These are phyloP conservation scores for Ampelomyces quisqualis DNA, from an alignment of 2,329 filamentous ascomycete species.

Conservation along the genomic window DNA sequence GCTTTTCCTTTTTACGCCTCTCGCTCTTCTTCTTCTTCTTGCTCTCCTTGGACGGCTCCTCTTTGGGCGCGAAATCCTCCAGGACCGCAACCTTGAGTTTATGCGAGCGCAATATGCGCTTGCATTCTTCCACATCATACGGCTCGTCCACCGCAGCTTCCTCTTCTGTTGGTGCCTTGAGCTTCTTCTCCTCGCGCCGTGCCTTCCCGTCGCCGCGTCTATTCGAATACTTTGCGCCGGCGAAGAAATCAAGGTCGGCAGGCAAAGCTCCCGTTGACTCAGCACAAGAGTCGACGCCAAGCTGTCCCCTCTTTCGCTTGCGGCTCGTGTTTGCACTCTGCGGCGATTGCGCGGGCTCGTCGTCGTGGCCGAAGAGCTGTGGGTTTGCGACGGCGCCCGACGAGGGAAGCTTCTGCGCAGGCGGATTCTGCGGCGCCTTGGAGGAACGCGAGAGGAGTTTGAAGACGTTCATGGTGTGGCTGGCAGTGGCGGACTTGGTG, in stretches of 20 bases:
- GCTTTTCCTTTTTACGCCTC: slow-evolving; percentile 46
- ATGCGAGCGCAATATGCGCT: slow-evolving; percentile 73
- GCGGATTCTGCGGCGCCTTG: slow-evolving; percentile 52
- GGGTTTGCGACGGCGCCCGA: slow-evolving; percentile 65
- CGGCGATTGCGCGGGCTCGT: slow-evolving; percentile 44
- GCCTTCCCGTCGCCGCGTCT: slow-evolving; percentile 8
- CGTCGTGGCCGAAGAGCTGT: slow-evolving; percentile 61
- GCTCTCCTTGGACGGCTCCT: slow-evolving; percentile 53
- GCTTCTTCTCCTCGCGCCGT: slow-evolving; percentile 22
- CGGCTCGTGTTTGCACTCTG: slow-evolving; percentile 23
- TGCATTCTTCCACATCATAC: slow-evolving; percentile 70
- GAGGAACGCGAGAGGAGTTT: slow-evolving; percentile 71
- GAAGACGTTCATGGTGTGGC: slow-evolving; percentile 76
- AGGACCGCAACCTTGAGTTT: slow-evolving; percentile 82
- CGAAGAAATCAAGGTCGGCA: slow-evolving; percentile 50
- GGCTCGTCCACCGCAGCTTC: slow-evolving; percentile 8
- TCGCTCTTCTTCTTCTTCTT: slow-evolving; percentile 56
- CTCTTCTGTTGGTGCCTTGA: slow-evolving; percentile 10
- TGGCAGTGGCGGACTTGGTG: background rate
- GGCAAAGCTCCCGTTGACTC: slow-evolving; percentile 19
- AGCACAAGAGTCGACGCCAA: slow-evolving; percentile 9
- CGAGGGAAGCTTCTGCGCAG: slow-evolving; percentile 59
- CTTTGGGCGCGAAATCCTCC: slow-evolving; percentile 47
- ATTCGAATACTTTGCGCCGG: slow-evolving; percentile 18
- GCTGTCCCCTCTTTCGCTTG: slow-evolving; percentile 48